phyloP scores from a whole-genome alignment of 306 rosid genomes.

The Hippophae gyantsensis region DNA sequence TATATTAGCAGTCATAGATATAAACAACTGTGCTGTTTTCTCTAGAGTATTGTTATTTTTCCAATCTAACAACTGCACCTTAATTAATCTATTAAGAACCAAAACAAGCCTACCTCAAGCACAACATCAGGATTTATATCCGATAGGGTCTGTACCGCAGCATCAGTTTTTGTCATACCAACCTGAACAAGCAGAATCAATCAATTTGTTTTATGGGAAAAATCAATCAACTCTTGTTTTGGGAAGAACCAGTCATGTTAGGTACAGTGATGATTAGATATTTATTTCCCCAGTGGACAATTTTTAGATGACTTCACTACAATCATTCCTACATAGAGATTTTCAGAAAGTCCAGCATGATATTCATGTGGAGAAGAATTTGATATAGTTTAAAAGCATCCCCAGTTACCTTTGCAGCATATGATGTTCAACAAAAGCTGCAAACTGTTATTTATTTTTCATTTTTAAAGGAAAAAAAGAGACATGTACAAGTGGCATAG shows the following conservation, averaged over 20 bases:
- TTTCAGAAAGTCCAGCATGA: too few relatives aligned
- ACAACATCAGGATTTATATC: constrained; percentile 94
- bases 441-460: not conserved
- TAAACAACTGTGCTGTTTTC: not conserved
- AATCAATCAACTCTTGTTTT: not conserved
- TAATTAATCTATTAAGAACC: not conserved
- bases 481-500: constrained; percentile 10
- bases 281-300: not conserved
- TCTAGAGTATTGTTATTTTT: too few relatives aligned
- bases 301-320: too few relatives aligned
- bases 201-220: not conserved
- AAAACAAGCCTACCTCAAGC: constrained; percentile 53
- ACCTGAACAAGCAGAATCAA: constrained; percentile 38
- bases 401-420: constrained; percentile 11
- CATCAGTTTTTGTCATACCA: constrained; percentile 97
- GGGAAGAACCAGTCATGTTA: not conserved
- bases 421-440: constrained; percentile 1
- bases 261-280: not conserved
- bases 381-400: constrained; percentile 6
- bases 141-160: constrained; percentile 85
- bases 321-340: too few relatives aligned
- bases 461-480: not conserved
- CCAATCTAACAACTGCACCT: too few relatives aligned
- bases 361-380: not conserved
- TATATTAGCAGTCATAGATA: not conserved